Conservation (phyloP, 805 yeast species). For the Candida coquimbonensis region DNA sequence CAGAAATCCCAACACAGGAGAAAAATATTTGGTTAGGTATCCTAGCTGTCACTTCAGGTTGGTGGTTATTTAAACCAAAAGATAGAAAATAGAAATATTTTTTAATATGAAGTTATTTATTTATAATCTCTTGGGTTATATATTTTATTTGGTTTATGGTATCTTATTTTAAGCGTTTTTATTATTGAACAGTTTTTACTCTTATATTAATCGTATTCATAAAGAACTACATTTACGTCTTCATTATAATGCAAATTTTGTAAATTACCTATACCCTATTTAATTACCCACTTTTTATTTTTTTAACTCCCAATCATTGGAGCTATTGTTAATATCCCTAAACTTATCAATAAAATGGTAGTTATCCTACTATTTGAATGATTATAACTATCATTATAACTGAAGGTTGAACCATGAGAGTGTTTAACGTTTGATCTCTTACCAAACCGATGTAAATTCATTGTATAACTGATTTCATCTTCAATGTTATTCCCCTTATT, state of each 20-base stretch:
- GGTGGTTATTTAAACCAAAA: conserved; percentile 23
- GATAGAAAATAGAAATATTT: neutral
- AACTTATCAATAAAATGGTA: neutral
- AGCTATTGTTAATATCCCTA: neutral
- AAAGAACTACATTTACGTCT: too few species aligned
- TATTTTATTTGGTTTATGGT: too few species aligned
- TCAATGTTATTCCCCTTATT: conserved; percentile 2
- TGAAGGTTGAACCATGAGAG: neutral
- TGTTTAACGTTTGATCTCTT: neutral
- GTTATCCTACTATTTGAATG: too few species aligned
- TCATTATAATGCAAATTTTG: too few species aligned
- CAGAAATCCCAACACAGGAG: conserved; percentile 18
- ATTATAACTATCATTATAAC: too few species aligned
- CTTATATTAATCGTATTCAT: too few species aligned
- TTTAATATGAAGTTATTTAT: neutral
- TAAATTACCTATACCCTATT: too few species aligned
- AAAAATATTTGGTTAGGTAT: conserved; percentile 21
- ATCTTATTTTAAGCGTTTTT: too few species aligned
- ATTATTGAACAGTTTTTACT: too few species aligned
- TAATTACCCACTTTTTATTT: too few species aligned
- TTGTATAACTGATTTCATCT: conserved; percentile 17
- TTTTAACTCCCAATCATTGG: neutral
- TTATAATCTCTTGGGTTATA: neutral
- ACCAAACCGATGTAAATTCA: conserved; percentile 21
- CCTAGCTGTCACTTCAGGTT: conserved; percentile 21